Evolutionary conservation across 1,284 basidiomycete genomes (phyloP), one percentile per base, ranked within the genome.

Genomic region (Apiotrichum akiyoshidainum): DNA sequence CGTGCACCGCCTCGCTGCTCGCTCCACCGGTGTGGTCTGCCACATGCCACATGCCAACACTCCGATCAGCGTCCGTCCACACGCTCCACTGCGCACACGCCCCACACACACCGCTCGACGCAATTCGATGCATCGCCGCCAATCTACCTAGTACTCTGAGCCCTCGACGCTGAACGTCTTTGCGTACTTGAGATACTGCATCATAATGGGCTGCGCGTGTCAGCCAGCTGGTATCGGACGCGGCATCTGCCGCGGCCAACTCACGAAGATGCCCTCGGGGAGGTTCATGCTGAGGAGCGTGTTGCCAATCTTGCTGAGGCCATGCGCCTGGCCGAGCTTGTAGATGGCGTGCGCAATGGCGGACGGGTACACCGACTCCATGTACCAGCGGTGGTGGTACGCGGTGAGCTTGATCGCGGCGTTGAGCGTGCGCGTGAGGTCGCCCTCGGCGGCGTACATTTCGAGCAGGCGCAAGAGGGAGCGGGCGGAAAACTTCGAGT

Each of bases 401-500:
- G 92, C 92, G 33, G 92, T 91, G 54, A 98, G 85, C 46, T 92
- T 84, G 63, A 97, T 90, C 1, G 91, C 94, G 1, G 90, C 90
- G 78, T 95, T 93, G 62, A 99, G 83, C 48, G 87, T 87, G 42
- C 92, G 82, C 71, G 89, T 89, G 51, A 99, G 86, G 73, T 98
- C 95, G 1, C 90, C 88, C 68, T 96, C 92, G 13, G 92, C 92
- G 6, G 92, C 87, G 70, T 97, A 99, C 81, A 88, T 90, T 77
- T 98, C 93, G 78, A 99, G 83, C 54, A 99, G 78, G 73, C 92
- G 92, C 54, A 86, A 80, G 87, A 94, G 94, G 5, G 94, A 93
- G 75, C 96, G 97, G 59, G 87, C 84, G 3, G 88, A 88, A 76
- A 98, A 99, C 56, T 87, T 85, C 45, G 86, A 82, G 65, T 97